Evolutionary conservation across 805 yeast species (phyloP), one percentile per base, ranked within the genome.

Genomic region (Debaryomyces prosopidis): DNA sequence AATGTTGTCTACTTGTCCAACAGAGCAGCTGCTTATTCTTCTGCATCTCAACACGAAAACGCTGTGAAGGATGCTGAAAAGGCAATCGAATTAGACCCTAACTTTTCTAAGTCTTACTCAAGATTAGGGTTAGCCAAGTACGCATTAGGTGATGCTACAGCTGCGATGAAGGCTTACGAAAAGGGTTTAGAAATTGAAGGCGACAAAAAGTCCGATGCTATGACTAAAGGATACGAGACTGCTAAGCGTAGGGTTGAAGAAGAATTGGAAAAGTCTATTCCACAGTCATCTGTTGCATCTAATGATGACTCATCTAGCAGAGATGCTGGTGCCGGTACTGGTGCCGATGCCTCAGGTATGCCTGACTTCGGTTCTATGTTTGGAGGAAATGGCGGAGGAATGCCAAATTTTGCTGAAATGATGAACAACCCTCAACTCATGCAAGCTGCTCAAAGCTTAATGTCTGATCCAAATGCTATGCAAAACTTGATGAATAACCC

Each of bases 11-110:
- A 85, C 67, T 81, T 79, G 50, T 90, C 98, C 30, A 94, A 94
- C 71, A 83, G 99, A 62, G 98, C 99, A 11, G 99, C 99, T 36
- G 98, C 98, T 2, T 83, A 87, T 68, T 87, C 96, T 9, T 88
- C 96, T 5, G 59, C 79, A 26, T 78, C 81, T 51, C 73, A 89
- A 49, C 91, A 87, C 61, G 85, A 81, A 12, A 71, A 78, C 50
- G 98, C 99, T 2, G 79, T 87, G 34, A 73, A 73, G 37, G 99
- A 94, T 65, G 96, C 98, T 23, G 78, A 86, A 58, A 73, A 74
- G 44, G 96, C 99, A 35, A 83, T 89, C 46, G 77, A 80, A 49
- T 71, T 84, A 42, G 90, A 92, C 61, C 86, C 97, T 43, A 58
- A 72, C 5, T 94, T 89, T 58, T 83, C 96, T 27, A 91, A 92